Evolutionary conservation across 2,329 filamentous ascomycete species (phyloP).

Genomic region (Colletotrichum sp.): DNA sequence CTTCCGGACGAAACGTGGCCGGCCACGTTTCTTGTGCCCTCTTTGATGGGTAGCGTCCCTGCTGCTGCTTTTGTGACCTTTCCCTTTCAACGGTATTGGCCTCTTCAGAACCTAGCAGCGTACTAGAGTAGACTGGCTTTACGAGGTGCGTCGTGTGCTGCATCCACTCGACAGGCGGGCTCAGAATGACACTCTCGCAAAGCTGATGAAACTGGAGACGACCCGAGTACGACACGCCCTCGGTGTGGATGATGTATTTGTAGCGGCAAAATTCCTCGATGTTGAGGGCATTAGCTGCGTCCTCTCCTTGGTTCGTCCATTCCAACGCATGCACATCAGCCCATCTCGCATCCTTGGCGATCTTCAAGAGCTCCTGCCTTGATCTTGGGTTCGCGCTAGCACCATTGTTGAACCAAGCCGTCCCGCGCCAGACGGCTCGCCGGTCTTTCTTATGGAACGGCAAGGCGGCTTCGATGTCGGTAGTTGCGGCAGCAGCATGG

Average conservation of each 20-base stretch:
- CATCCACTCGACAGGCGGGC: constrained; percentile 52
- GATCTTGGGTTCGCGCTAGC: constrained; percentile 37
- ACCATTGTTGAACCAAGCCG: constrained; percentile 52
- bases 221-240: constrained; percentile 59
- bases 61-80: not conserved
- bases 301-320: constrained; percentile 35
- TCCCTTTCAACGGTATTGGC: too few species aligned
- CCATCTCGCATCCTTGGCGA: constrained; percentile 43
- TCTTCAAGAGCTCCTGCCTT: constrained; percentile 43
- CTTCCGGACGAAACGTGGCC: constrained; percentile 29
- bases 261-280: constrained; percentile 58
- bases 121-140: constrained; percentile 45
- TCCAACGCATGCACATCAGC: constrained; percentile 51
- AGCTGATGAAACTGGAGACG: constrained; percentile 57
- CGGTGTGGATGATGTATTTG: constrained; percentile 57
- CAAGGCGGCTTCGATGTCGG: constrained; percentile 35
- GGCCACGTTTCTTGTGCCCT: constrained; percentile 40
- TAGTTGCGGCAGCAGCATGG: constrained; percentile 41
- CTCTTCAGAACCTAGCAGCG: constrained; percentile 20
- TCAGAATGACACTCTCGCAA: constrained; percentile 52
- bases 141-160: constrained; percentile 56
- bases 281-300: constrained; percentile 46
- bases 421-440: constrained; percentile 56
- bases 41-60: not conserved
- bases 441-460: constrained; percentile 37